Evolutionary conservation across 2,329 filamentous ascomycete genomes (phyloP).

Genomic region (Xylaria sp.): DNA sequence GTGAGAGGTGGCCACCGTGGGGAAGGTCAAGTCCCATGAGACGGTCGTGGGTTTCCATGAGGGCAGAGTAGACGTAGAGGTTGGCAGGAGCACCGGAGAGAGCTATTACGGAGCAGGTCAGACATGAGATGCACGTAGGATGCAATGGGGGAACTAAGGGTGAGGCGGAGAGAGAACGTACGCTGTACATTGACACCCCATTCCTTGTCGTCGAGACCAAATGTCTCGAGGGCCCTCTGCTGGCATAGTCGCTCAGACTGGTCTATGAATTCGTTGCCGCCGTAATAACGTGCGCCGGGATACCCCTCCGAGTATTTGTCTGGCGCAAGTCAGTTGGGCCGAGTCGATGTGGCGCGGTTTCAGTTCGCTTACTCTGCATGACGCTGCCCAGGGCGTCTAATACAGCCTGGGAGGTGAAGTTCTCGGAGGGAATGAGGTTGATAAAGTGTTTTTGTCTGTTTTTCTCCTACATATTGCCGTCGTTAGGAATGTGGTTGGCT

Average conservation of each 20-base stretch:
- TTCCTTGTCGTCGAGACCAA: constrained; percentile 81
- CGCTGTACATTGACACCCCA: constrained; percentile 98
- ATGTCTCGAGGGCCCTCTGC: constrained; percentile 86
- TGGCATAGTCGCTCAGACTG: constrained; percentile 90
- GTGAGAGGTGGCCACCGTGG: constrained; percentile 93
- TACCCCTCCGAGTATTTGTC: constrained; percentile 99
- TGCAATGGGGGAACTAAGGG: too few species aligned
- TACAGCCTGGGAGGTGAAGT: constrained; percentile 93
- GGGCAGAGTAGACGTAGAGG: constrained; percentile 92
- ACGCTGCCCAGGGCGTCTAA: constrained; percentile 91
- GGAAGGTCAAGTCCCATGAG: constrained; percentile 97
- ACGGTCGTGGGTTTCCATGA: constrained; percentile 91
- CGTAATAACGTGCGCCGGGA: constrained; percentile 94
- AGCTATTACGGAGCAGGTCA: constrained; percentile 58
- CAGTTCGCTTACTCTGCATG: constrained; percentile 80
- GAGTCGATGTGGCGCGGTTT: neutral
- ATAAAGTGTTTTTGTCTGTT: constrained; percentile 96
- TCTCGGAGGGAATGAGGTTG: constrained; percentile 95
- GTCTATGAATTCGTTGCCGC: constrained; percentile 96
- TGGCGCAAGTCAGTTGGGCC: constrained; percentile 48
- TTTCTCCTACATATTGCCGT: constrained; percentile 76
- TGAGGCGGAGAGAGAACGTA: constrained; percentile 53
- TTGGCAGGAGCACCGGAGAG: constrained; percentile 81
- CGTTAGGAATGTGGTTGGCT: constrained; percentile 22
- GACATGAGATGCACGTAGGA: constrained; percentile 2